Evolutionary conservation across 352 stramenopile species (phyloP).

Genomic region (Pythium monospermum): DNA sequence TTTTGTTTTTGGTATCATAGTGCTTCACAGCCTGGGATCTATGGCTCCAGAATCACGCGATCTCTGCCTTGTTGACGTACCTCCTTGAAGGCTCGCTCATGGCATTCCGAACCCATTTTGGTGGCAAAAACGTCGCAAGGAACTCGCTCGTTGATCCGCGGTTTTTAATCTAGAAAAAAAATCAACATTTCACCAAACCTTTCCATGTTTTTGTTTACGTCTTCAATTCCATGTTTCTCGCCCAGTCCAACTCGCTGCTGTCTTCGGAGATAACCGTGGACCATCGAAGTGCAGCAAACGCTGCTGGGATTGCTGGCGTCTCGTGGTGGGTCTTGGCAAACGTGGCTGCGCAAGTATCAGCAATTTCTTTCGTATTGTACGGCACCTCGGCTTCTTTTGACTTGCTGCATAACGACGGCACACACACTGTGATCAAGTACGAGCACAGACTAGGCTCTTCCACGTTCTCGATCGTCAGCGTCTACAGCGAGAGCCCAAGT

Average conservation of each 20-base stretch:
- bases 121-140: constrained; percentile 41
- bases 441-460: constrained; percentile 79
- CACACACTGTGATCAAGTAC: constrained; percentile 75
- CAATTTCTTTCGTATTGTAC: constrained; percentile 31
- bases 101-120: constrained; percentile 29
- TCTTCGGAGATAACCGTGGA: constrained; percentile 77
- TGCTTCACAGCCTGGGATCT: constrained; percentile 68
- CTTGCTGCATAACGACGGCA: constrained; percentile 65
- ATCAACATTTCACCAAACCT: constrained; percentile 2
- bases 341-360: constrained; percentile 47
- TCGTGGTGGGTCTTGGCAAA: constrained; percentile 29
- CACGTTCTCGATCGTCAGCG: constrained; percentile 58
- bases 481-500: constrained; percentile 10
- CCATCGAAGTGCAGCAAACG: constrained; percentile 73
- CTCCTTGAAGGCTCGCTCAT: constrained; percentile 39
- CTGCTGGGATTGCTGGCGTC: constrained; percentile 26
- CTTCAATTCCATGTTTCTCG: constrained; percentile 60
- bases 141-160: constrained; percentile 59
- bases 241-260: constrained; percentile 82
- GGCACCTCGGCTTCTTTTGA: constrained; percentile 20
- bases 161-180: constrained; percentile 55
- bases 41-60: constrained; percentile 57
- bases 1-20: constrained; percentile 15
- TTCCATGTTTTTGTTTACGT: constrained; percentile 25
- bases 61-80: constrained; percentile 63